These are phyloP conservation scores for Agrostemma githago DNA, from an alignment of 148 eudicot genomes.

Conservation along the genomic window DNA sequence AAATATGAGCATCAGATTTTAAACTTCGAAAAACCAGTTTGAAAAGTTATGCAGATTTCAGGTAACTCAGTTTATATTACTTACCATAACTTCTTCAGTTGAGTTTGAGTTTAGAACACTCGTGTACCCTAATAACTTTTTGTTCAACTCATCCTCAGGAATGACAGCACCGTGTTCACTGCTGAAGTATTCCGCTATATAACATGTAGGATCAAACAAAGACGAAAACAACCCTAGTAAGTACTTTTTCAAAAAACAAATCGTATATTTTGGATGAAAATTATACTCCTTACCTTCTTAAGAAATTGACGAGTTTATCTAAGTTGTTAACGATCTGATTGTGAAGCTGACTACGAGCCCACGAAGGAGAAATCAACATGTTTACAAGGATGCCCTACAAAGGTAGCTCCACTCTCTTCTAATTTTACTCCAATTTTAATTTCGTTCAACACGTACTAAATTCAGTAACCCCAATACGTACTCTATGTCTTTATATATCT, in stretches of 20 bases:
- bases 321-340: conserved; percentile 45
- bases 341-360: conserved; percentile 86
- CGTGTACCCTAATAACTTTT: conserved; percentile 53
- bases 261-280: neutral
- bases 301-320: conserved; percentile 63
- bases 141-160: conserved; percentile 30
- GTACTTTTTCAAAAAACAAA: no score
- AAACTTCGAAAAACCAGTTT: neutral
- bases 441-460: no score
- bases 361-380: conserved; percentile 65
- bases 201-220: conserved; percentile 42
- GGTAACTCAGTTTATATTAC: conserved; percentile 2
- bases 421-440: no score
- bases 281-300: conserved; percentile 77
- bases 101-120: conserved; percentile 76
- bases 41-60: no score
- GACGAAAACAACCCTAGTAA: no score
- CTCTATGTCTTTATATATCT: no score
- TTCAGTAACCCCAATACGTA: no score
- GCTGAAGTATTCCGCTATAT: conserved; percentile 54
- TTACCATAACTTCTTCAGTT: conserved; percentile 75
- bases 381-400: conserved; percentile 57
- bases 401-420: no score
- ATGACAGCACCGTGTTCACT: conserved; percentile 20
- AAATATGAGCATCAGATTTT: neutral